Conservation (phyloP, 139 green algal species). For the Diplosphaera chodatii region DNA sequence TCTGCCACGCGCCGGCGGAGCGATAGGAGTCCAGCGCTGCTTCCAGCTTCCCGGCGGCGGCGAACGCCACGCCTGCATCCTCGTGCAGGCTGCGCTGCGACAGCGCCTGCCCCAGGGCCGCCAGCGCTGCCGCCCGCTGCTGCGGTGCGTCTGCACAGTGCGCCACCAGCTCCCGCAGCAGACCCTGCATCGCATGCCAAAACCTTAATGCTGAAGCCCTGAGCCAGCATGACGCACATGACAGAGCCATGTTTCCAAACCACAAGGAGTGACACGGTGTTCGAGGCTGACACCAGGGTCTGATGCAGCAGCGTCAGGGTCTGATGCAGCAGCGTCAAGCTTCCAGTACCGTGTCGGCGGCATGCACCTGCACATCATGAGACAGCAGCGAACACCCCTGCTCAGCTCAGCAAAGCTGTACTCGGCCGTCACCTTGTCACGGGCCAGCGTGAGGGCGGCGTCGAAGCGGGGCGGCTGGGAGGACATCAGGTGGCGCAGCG, state of each 20-base stretch:
- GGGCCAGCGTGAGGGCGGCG: slow-evolving; percentile 54
- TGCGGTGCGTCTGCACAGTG: slow-evolving; percentile 19
- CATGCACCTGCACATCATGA: no score
- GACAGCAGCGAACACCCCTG: no score
- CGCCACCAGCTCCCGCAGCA: slow-evolving; percentile 68
- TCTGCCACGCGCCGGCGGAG: slow-evolving; percentile 66
- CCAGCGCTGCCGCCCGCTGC: slow-evolving; percentile 23
- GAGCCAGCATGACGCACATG: no score
- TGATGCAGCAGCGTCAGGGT: no score
- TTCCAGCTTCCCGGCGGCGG: slow-evolving; percentile 42
- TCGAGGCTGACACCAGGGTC: no score
- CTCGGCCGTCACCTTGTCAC: slow-evolving; percentile 9
- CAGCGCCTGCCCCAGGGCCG: slow-evolving; percentile 43
- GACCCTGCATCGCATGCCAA: slow-evolving; percentile 33
- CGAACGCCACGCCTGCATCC: slow-evolving; percentile 61
- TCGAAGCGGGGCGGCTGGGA: slow-evolving; percentile 53
- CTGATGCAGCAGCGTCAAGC: no score
- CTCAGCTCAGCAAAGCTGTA: background rate
- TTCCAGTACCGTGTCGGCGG: no score
- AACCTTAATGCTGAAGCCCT: no score
- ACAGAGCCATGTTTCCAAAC: no score
- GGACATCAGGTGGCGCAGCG: slow-evolving; percentile 56
- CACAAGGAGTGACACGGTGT: no score
- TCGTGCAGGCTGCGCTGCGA: slow-evolving; percentile 41
- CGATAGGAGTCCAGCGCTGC: slow-evolving; percentile 64